phyloP scores from a whole-genome alignment of 1,284 basidiomycete species.

The Xerocomus nothofagi region DNA sequence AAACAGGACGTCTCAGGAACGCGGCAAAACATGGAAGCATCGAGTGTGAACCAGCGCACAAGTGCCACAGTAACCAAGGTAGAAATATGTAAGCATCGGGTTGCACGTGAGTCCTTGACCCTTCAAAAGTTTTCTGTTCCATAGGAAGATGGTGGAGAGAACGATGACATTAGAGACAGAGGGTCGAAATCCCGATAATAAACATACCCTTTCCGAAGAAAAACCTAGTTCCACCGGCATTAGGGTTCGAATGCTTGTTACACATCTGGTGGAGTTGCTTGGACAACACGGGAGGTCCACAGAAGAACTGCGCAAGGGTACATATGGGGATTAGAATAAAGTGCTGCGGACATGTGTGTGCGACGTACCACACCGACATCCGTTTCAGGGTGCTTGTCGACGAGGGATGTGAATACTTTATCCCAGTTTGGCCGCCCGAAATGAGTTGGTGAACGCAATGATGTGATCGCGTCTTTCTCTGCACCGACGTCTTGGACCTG shows the following conservation, averaged over 20 bases:
- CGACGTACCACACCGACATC: constrained; percentile 76
- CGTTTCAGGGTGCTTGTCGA: constrained; percentile 78
- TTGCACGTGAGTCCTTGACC: background rate
- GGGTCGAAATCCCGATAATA: background rate
- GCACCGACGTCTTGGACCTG: constrained; percentile 84
- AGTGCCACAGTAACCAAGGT: background rate
- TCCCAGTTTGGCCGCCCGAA: constrained; percentile 95
- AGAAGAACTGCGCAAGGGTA: constrained; percentile 60
- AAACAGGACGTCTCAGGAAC: background rate
- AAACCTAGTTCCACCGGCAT: constrained; percentile 77
- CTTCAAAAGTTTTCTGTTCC: constrained; percentile 30
- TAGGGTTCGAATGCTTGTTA: constrained; percentile 83
- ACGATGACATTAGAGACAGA: constrained; percentile 2
- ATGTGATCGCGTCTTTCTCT: constrained; percentile 85
- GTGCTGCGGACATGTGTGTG: background rate
- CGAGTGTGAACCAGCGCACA: constrained; percentile 6
- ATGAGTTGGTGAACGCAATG: constrained; percentile 85
- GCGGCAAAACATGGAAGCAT: background rate
- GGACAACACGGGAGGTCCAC: constrained; percentile 73
- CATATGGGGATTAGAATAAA: constrained; percentile 2
- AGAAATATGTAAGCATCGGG: background rate
- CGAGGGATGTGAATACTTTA: constrained; percentile 72
- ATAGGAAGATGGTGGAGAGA: background rate
- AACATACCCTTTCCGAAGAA: constrained; percentile 80
- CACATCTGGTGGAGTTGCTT: constrained; percentile 71